These are phyloP conservation scores for Pyrrhoderma lamaoense DNA, from an alignment of 1,284 basidiomycete species.

Conservation along the genomic window DNA sequence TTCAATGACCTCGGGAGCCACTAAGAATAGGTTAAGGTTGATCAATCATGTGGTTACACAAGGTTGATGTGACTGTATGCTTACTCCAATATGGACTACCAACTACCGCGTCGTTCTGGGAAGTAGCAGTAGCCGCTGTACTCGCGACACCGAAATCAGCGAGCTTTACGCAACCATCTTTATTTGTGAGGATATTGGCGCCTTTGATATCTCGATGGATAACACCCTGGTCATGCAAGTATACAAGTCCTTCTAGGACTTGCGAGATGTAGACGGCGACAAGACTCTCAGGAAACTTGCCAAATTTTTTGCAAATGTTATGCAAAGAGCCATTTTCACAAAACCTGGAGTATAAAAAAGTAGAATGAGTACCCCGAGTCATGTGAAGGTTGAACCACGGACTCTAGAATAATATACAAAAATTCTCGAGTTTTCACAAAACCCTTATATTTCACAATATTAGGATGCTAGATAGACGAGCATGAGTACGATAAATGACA, in stretches of 20 bases:
- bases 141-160: conserved; percentile 92
- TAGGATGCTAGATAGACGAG: conserved; percentile 54
- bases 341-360: conserved; percentile 45
- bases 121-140: conserved; percentile 58
- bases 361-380: conserved; percentile 3
- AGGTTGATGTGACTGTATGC: conserved; percentile 26
- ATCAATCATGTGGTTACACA: conserved; percentile 22
- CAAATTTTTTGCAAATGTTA: conserved; percentile 93
- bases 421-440: conserved; percentile 93
- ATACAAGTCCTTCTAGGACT: conserved; percentile 86
- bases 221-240: conserved; percentile 95
- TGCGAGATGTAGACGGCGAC: conserved; percentile 96
- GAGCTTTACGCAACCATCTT: conserved; percentile 93
- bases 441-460: conserved; percentile 98
- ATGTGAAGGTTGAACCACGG: conserved; percentile 23
- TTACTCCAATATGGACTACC: conserved; percentile 96
- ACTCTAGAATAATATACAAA: conserved; percentile 96
- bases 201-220: conserved; percentile 99
- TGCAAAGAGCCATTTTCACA: conserved; percentile 98
- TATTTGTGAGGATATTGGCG: conserved; percentile 96
- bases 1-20: conserved; percentile 98
- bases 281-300: conserved; percentile 94
- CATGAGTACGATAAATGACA: background rate
- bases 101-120: conserved; percentile 76
- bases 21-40: conserved; percentile 32